These are phyloP conservation scores for Dendrobium huoshanense DNA, from an alignment of 106 monocot genomes.

Conservation along the genomic window DNA sequence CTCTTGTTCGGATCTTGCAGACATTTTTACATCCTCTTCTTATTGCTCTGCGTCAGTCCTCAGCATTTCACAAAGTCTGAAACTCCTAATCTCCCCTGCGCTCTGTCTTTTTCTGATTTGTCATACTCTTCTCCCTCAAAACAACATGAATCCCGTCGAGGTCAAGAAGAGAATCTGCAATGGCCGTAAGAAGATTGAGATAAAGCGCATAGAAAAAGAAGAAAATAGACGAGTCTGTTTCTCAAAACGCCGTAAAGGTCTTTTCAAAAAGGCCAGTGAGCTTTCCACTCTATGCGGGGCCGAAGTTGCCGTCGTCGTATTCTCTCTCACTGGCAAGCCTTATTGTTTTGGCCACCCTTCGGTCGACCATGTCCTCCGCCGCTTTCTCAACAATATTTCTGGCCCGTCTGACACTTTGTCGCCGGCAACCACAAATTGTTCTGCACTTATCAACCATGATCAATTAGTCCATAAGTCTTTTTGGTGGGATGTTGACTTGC, in stretches of 20 bases:
- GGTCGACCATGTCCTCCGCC: neutral
- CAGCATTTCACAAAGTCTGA: too few relatives aligned
- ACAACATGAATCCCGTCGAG: neutral
- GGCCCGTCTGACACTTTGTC: neutral
- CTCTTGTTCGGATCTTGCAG: too few relatives aligned
- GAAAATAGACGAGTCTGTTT: neutral
- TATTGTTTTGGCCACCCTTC: conserved; percentile 5
- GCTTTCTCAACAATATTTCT: neutral
- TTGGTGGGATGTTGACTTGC: neutral
- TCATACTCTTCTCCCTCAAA: too few relatives aligned
- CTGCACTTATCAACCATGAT: neutral
- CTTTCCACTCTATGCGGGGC: conserved; percentile 7
- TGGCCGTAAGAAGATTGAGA: neutral
- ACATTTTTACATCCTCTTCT: too few relatives aligned
- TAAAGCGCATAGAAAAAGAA: neutral
- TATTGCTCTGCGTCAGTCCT: too few relatives aligned
- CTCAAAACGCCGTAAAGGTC: neutral
- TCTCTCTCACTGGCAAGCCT: conserved; percentile 5
- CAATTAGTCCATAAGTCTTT: neutral
- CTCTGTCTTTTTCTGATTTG: too few relatives aligned
- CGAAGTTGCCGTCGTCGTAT: neutral
- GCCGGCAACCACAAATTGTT: neutral
- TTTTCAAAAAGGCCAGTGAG: conserved; percentile 12
- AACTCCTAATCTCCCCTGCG: too few relatives aligned
- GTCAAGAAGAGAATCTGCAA: neutral